Evolutionary conservation across 164 flowering plant genomes (phyloP).

Genomic region (Warburgia ugandensis): DNA sequence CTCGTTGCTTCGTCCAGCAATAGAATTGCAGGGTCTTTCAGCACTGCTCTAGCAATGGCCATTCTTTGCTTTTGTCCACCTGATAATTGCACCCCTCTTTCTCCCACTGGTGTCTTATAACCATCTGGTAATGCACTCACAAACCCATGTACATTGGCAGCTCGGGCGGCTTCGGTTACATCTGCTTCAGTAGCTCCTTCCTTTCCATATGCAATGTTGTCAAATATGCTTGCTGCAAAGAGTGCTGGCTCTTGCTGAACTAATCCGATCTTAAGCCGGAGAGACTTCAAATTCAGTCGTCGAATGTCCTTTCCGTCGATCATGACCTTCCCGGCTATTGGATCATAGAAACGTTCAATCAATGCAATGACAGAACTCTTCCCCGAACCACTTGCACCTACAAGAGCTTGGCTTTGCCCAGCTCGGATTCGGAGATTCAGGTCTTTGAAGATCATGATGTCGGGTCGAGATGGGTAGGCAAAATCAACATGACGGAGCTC

Average conservation of each 20-base stretch:
- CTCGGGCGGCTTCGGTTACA: constrained; percentile 77
- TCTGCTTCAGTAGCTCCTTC: constrained; percentile 88
- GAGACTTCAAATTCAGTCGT: constrained; percentile 58
- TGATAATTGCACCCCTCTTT: constrained; percentile 91
- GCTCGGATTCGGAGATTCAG: constrained; percentile 74
- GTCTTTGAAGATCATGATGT: constrained; percentile 66
- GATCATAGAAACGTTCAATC: constrained; percentile 93
- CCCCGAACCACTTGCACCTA: constrained; percentile 99
- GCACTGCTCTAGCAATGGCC: constrained; percentile 92
- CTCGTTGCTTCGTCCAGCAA: constrained; percentile 94
- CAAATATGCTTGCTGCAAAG: constrained; percentile 83
- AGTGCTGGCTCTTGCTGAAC: constrained; percentile 96
- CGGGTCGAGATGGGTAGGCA: constrained; percentile 87
- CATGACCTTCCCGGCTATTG: constrained; percentile 71
- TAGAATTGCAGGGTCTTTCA: constrained; percentile 77
- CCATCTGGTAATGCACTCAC: constrained; percentile 87
- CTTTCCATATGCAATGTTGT: constrained; percentile 92
- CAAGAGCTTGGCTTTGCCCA: constrained; percentile 94
- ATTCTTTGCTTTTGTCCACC: constrained; percentile 98
- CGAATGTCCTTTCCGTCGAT: constrained; percentile 89
- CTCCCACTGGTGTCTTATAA: constrained; percentile 85
- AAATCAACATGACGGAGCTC: constrained; percentile 91
- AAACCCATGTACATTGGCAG: constrained; percentile 82
- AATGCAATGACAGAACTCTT: constrained; percentile 93
- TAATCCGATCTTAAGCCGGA: constrained; percentile 70